These are phyloP conservation scores for Hypholoma sublateritium DNA, from an alignment of 768 basidiomycete species.

Conservation along the genomic window DNA sequence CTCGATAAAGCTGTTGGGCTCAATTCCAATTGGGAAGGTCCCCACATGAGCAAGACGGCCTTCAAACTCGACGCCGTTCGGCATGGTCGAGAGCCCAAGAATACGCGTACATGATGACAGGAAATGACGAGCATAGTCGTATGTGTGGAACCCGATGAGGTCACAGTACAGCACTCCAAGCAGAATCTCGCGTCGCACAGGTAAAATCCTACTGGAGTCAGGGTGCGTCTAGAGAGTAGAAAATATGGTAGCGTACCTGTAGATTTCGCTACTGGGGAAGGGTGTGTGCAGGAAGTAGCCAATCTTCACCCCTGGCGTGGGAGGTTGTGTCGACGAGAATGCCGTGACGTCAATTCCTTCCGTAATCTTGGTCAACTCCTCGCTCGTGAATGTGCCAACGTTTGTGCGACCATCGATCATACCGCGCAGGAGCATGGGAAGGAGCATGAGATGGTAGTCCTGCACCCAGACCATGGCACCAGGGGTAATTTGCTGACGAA, in stretches of 20 bases:
- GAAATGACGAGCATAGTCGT: constrained; percentile 99
- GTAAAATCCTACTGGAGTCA: constrained; percentile 72
- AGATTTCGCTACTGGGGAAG: constrained; percentile 97
- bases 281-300: constrained; percentile 99
- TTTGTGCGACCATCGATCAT: constrained; percentile 72
- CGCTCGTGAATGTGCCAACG: constrained; percentile 54
- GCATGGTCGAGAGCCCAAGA: constrained; percentile 92
- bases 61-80: constrained; percentile 96
- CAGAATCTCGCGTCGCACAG: constrained; percentile 96
- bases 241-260: constrained; percentile 57
- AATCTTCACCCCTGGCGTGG: constrained; percentile 79
- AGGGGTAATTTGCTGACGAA: constrained; percentile 73
- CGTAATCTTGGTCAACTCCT: constrained; percentile 67
- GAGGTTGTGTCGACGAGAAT: constrained; percentile 32
- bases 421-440: constrained; percentile 91
- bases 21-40: constrained; percentile 99
- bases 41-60: constrained; percentile 96
- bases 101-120: constrained; percentile 97
- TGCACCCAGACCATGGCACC: constrained; percentile 99
- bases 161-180: constrained; percentile 95
- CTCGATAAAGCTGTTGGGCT: constrained; percentile 88
- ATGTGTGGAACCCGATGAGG: constrained; percentile 98
- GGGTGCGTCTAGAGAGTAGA: constrained; percentile 5
- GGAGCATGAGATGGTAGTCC: constrained; percentile 96
- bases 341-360: constrained; percentile 66